Conservation (phyloP, 345 rosid species). For the Lepidium didymum region DNA sequence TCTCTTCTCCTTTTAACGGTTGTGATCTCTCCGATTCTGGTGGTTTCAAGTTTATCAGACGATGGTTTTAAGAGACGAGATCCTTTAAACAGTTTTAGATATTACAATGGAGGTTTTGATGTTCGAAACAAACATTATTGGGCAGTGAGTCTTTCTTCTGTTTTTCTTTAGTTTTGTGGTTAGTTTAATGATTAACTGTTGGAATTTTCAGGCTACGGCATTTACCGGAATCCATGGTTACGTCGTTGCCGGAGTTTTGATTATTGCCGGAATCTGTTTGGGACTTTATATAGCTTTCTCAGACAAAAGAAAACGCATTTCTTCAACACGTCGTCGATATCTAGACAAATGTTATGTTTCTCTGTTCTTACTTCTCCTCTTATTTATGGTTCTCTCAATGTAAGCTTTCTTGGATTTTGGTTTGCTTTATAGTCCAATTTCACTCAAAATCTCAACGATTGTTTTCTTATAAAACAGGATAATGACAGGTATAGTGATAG, state of each 20-base stretch:
- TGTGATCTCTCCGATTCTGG: constrained; percentile 8
- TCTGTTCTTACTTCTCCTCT: constrained; percentile 32
- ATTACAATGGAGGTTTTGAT: constrained; percentile 48
- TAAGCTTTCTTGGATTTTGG: constrained; percentile 14
- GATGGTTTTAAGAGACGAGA: constrained; percentile 42
- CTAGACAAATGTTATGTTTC: constrained; percentile 24
- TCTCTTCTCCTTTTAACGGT: constrained; percentile 35
- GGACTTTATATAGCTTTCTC: constrained; percentile 34
- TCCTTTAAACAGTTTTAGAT: constrained; percentile 45
- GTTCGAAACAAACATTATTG: constrained; percentile 57
- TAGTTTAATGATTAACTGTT: neutral
- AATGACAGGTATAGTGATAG: constrained; percentile 38
- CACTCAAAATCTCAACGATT: too few relatives aligned
- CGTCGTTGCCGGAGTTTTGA: constrained; percentile 47
- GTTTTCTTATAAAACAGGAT: constrained; percentile 23
- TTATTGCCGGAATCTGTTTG: constrained; percentile 40
- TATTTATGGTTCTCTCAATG: constrained; percentile 48
- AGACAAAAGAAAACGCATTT: constrained; percentile 4
- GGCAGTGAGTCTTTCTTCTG: constrained; percentile 44
- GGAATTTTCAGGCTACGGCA: constrained; percentile 55
- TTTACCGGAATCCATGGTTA: constrained; percentile 71
- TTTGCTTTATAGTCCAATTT: too few relatives aligned
- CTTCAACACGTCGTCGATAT: constrained; percentile 8
- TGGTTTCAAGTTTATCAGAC: constrained; percentile 18
- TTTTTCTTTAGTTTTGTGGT: neutral